A percentile compares a stretch with the other conserved stretches of the same genome.
Conservation (phyloP, 306 rosid species). For the Cucumis hystrix region DNA sequence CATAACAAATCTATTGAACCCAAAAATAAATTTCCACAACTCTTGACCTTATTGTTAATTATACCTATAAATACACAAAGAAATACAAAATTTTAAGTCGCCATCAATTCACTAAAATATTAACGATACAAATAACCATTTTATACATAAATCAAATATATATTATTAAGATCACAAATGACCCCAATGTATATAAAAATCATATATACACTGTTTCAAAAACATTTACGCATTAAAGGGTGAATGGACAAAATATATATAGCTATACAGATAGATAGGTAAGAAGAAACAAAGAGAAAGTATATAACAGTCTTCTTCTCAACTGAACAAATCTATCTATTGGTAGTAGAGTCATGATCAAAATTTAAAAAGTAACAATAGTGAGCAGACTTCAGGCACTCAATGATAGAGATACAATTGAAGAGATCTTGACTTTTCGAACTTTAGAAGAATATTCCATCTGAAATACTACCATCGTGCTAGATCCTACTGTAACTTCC, state of each 20-base stretch:
- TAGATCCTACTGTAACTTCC: slow-evolving; percentile 58
- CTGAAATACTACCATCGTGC: slow-evolving; percentile 60
- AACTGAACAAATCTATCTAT: not conserved
- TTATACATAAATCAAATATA: not conserved
- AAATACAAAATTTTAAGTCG: not conserved
- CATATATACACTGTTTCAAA: not conserved
- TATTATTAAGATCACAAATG: not conserved
- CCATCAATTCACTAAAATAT: not conserved
- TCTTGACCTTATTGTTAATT: too few relatives aligned
- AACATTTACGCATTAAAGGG: not conserved
- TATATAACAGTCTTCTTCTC: not conserved
- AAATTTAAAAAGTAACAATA: not conserved
- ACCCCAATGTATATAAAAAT: not conserved
- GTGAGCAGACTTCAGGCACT: slow-evolving; percentile 39
- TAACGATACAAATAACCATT: not conserved
- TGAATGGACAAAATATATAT: not conserved
- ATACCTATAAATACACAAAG: not conserved
- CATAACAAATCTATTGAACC: too few relatives aligned
- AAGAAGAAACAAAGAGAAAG: not conserved
- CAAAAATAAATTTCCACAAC: too few relatives aligned
- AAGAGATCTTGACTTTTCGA: slow-evolving; percentile 56
- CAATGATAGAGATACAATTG: slow-evolving; percentile 46
- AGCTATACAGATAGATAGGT: not conserved
- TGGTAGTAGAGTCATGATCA: not conserved
- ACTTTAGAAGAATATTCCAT: slow-evolving; percentile 38